Percentiles rank a stretch among this genome's conserved stretches.
phyloP scores from a whole-genome alignment of 2,329 filamentous ascomycete species.

The Pleomassaria siparia region DNA sequence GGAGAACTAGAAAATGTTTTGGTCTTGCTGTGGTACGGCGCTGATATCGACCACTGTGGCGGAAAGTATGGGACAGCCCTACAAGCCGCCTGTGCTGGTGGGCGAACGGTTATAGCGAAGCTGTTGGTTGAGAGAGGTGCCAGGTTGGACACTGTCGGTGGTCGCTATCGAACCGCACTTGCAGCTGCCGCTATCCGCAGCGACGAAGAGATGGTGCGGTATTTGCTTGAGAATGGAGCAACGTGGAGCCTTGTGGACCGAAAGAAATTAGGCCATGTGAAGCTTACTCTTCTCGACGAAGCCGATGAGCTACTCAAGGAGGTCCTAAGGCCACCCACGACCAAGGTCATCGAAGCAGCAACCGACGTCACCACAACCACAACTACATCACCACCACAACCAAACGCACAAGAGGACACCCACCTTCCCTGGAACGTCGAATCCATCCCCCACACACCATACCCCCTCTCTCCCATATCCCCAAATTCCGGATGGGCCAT shows the following conservation, averaged over 20 bases:
- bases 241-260: background rate
- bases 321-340: background rate
- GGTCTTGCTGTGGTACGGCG: background rate
- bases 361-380: background rate
- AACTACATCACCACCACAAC: background rate
- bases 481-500: background rate
- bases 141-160: conserved; percentile 20
- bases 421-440: background rate
- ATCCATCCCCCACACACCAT: background rate
- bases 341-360: background rate
- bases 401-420: background rate
- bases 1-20: conserved; percentile 2
- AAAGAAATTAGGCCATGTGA: background rate
- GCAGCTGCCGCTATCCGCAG: conserved; percentile 22
- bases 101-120: background rate
- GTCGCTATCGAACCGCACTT: conserved; percentile 22
- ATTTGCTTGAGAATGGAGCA: background rate
- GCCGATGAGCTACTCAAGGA: background rate
- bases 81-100: background rate
- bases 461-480: background rate
- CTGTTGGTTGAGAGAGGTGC: conserved; percentile 7
- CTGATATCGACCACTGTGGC: conserved; percentile 2
- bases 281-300: background rate
- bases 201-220: conserved; percentile 18
- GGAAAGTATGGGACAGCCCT: conserved; percentile 1